Conservation (phyloP, 768 basidiomycete genomes). For the Rhodosporidiobolus odoratus region DNA sequence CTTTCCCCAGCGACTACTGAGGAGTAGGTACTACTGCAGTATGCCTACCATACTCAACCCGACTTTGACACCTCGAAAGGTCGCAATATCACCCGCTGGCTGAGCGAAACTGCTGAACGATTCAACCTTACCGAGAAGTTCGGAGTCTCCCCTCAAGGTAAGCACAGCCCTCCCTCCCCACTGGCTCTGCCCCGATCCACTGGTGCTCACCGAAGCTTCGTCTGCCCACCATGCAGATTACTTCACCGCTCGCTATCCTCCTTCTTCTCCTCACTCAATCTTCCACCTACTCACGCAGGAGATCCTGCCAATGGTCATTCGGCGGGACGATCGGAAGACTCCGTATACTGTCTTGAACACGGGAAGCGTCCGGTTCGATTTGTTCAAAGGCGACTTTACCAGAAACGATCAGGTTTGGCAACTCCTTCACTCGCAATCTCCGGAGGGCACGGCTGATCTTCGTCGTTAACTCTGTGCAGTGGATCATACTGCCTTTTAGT, state of each 20-base stretch:
- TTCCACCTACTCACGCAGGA: constrained; percentile 44
- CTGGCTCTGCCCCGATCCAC: background rate
- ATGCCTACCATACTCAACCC: constrained; percentile 61
- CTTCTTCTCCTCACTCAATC: constrained; percentile 41
- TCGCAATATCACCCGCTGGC: constrained; percentile 54
- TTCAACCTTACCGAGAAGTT: constrained; percentile 64
- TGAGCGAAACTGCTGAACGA: constrained; percentile 54
- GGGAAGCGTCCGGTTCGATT: constrained; percentile 48
- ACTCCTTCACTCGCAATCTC: constrained; percentile 53
- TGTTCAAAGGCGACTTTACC: constrained; percentile 44
- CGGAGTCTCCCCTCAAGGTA: constrained; percentile 68
- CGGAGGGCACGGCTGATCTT: background rate
- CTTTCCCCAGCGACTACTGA: background rate
- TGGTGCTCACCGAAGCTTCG: background rate
- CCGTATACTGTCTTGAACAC: constrained; percentile 43
- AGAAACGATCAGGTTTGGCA: constrained; percentile 48
- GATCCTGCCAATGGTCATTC: constrained; percentile 58
- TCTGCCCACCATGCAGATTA: constrained; percentile 47
- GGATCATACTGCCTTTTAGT: constrained; percentile 39
- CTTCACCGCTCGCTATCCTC: constrained; percentile 57
- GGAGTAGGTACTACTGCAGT: constrained; percentile 49
- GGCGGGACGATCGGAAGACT: constrained; percentile 47
- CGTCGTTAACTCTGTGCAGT: background rate
- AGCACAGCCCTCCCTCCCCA: background rate
- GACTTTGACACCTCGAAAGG: constrained; percentile 63